Percentiles rank a stretch among this genome's conserved stretches.
phyloP scores from a whole-genome alignment of 2,329 filamentous ascomycete species.

The Aureobasidium sp. region DNA sequence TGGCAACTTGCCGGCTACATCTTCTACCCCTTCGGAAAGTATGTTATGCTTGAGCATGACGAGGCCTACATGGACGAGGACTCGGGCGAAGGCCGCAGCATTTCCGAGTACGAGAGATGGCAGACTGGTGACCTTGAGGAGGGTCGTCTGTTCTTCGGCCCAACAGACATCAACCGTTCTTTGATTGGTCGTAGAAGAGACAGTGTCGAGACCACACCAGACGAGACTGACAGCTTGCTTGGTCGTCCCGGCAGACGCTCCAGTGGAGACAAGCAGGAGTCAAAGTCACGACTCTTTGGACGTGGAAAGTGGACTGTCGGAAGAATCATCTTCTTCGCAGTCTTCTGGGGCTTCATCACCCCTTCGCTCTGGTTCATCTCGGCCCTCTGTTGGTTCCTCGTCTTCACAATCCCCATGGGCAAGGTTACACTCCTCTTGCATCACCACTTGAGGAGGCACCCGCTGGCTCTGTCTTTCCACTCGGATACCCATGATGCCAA shows the following conservation, averaged over 20 bases:
- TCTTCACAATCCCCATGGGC: conserved; percentile 98
- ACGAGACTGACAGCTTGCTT: conserved; percentile 84
- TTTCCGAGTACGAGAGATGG: conserved; percentile 98
- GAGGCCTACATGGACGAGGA: conserved; percentile 93
- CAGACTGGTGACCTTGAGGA: conserved; percentile 95
- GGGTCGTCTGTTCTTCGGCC: conserved; percentile 91
- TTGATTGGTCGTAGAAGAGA: conserved; percentile 78
- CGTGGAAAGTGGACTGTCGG: conserved; percentile 93
- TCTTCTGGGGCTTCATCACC: conserved; percentile 89
- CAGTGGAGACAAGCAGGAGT: conserved; percentile 17
- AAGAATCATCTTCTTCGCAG: conserved; percentile 87
- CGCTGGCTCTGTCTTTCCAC: conserved; percentile 86
- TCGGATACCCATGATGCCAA: conserved; percentile 62
- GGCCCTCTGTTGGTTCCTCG: conserved; percentile 85
- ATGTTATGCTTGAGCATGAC: conserved; percentile 85
- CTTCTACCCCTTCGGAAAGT: conserved; percentile 94
- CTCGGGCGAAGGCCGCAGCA: conserved; percentile 88
- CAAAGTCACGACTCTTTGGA: conserved; percentile 84
- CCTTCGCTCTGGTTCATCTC: conserved; percentile 81
- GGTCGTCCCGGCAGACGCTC: conserved; percentile 50
- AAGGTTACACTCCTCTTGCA: conserved; percentile 85
- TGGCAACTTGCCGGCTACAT: conserved; percentile 78
- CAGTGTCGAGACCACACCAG: conserved; percentile 71
- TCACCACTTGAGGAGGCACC: conserved; percentile 85
- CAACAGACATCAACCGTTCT: conserved; percentile 57